Evolutionary conservation across 371 early-diverging fungal genomes (phyloP).

Genomic region (Synchytrium microbalum): DNA sequence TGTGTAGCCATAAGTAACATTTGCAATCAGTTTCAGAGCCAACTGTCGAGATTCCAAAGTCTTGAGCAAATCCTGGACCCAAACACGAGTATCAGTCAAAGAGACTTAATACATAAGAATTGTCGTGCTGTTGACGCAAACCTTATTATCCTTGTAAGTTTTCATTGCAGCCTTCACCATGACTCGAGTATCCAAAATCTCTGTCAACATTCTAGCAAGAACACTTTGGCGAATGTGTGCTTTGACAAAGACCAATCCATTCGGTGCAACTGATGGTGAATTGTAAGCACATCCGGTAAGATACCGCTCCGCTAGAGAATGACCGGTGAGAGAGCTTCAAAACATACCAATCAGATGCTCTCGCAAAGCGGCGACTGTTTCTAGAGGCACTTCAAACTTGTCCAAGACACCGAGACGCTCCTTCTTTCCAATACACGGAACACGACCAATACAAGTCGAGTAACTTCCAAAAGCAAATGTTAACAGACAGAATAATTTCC

Average conservation of each 20-base stretch:
- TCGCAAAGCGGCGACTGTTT: constrained; percentile 44
- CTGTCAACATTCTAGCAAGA: constrained; percentile 71
- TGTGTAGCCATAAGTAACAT: constrained; percentile 87
- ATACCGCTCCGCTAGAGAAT: background rate
- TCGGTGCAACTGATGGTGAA: constrained; percentile 60
- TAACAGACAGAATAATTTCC: constrained; percentile 7
- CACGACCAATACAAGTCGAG: constrained; percentile 75
- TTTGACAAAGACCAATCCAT: constrained; percentile 76
- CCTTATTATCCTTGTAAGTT: constrained; percentile 52
- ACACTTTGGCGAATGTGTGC: constrained; percentile 61
- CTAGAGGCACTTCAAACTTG: constrained; percentile 29
- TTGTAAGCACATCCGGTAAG: constrained; percentile 6
- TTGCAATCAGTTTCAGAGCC: constrained; percentile 79
- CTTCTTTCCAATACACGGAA: constrained; percentile 31
- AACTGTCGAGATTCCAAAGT: constrained; percentile 72
- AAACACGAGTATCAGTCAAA: background rate
- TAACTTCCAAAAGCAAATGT: constrained; percentile 36
- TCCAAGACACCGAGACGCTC: constrained; percentile 25
- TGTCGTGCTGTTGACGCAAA: constrained; percentile 15
- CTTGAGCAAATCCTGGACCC: constrained; percentile 30
- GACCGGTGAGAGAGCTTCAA: too few species aligned
- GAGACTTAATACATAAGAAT: background rate
- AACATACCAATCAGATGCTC: constrained; percentile 58
- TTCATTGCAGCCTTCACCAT: constrained; percentile 84
- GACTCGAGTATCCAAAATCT: constrained; percentile 75